Conservation (phyloP, 2,329 filamentous ascomycete species). For the Fusarium oxysporum region DNA sequence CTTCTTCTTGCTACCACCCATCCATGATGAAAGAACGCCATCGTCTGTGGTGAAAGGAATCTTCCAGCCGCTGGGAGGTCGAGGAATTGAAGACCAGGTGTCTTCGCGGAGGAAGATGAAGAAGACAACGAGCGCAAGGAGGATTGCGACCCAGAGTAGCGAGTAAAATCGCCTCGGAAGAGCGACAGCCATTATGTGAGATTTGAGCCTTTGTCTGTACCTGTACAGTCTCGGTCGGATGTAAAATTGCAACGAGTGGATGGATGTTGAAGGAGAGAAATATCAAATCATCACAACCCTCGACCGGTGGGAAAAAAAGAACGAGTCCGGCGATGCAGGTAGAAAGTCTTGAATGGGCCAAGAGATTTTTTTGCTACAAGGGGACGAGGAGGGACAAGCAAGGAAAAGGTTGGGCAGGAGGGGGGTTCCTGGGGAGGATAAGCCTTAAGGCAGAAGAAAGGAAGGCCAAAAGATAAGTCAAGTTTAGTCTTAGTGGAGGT, state of each 20-base stretch:
- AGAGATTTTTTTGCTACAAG: conserved; percentile 18
- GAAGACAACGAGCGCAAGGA: conserved; percentile 33
- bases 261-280: conserved; percentile 23
- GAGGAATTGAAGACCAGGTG: conserved; percentile 38
- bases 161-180: conserved; percentile 39
- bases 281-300: conserved; percentile 29
- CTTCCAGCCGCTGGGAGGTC: conserved; percentile 36
- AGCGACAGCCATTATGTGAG: conserved; percentile 33
- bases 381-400: conserved; percentile 5
- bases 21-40: conserved; percentile 39
- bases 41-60: conserved; percentile 43
- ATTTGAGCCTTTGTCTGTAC: background rate
- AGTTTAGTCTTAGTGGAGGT: background rate
- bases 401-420: conserved; percentile 5
- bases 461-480: conserved; percentile 13
- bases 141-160: conserved; percentile 36
- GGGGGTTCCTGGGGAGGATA: background rate
- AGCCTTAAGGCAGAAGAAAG: conserved; percentile 16
- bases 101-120: conserved; percentile 37
- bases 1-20: conserved; percentile 15
- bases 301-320: conserved; percentile 26
- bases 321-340: background rate
- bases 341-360: conserved; percentile 14
- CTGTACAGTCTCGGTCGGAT: background rate
- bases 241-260: conserved; percentile 9